Evolutionary conservation across 2,329 filamentous ascomycete genomes (phyloP).

Genomic region (Sarocladium oryzae): DNA sequence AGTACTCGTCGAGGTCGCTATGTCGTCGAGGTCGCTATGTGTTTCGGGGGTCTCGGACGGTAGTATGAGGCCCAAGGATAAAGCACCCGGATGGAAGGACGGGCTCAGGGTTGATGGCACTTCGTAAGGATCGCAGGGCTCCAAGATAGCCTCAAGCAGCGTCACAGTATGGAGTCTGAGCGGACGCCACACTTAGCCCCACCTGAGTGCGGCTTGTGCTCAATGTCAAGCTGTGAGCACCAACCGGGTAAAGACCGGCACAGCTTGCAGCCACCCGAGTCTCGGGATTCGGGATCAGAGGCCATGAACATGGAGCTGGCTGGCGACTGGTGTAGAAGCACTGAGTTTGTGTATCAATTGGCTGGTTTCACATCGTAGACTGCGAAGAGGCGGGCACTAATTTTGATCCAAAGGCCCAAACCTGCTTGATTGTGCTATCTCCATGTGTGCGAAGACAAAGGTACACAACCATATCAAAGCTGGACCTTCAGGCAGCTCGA

Average conservation of each 20-base stretch:
- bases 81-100: not conserved
- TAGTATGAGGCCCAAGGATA: not conserved
- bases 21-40: not conserved
- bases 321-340: no score
- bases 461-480: no score
- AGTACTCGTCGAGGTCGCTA: not conserved
- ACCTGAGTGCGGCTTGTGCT: not conserved
- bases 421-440: no score
- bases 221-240: not conserved
- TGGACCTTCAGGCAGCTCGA: no score
- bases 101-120: not conserved
- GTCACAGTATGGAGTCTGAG: not conserved
- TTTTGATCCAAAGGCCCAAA: no score
- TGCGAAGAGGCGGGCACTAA: no score
- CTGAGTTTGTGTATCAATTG: no score
- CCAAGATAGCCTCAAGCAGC: not conserved
- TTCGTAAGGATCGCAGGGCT: not conserved
- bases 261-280: not conserved
- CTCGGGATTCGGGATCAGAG: slow-evolving; percentile 6
- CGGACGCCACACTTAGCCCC: not conserved
- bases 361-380: no score
- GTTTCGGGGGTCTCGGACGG: not conserved
- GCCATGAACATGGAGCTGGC: not conserved
- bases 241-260: not conserved
- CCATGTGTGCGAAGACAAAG: no score